phyloP scores from a whole-genome alignment of 768 basidiomycete species.

The Pisolithus marmoratus region DNA sequence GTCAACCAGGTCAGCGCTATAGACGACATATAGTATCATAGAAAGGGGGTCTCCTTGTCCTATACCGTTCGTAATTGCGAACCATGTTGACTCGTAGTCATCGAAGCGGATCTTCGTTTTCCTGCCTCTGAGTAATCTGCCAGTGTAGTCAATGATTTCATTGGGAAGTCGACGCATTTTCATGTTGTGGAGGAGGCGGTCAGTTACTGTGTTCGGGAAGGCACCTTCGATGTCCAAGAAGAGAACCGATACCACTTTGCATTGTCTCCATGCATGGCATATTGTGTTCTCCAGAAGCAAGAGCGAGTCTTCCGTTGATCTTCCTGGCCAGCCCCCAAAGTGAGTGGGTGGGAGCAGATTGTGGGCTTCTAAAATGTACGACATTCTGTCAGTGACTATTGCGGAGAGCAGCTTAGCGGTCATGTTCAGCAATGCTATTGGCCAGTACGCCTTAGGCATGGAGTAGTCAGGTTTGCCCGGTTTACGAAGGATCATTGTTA shows the following conservation, averaged over 20 bases:
- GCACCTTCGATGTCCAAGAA: background rate
- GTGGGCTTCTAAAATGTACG: slow-evolving; percentile 21
- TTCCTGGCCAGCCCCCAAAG: background rate
- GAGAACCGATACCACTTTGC: background rate
- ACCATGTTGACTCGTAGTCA: background rate
- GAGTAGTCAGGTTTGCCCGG: slow-evolving; percentile 32
- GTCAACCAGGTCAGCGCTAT: too few relatives aligned
- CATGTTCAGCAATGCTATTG: slow-evolving; percentile 32
- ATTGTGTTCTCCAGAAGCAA: background rate
- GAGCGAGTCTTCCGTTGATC: background rate
- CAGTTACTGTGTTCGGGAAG: background rate
- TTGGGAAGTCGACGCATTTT: background rate
- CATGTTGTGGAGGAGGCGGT: background rate
- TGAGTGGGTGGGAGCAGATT: slow-evolving; percentile 25
- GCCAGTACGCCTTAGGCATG: slow-evolving; percentile 29
- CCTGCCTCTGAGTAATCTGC: background rate
- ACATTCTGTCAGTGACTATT: slow-evolving; percentile 19
- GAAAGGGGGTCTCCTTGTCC: background rate
- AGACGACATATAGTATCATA: too few relatives aligned
- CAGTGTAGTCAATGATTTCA: background rate
- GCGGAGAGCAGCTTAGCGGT: slow-evolving; percentile 24
- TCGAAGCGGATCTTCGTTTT: background rate
- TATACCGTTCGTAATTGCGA: background rate
- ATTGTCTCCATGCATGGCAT: background rate
- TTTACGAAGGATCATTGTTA: slow-evolving; percentile 29